Conservation (phyloP, 1,139 yeast genomes). For the Scheffersomyces cryptocercus region DNA sequence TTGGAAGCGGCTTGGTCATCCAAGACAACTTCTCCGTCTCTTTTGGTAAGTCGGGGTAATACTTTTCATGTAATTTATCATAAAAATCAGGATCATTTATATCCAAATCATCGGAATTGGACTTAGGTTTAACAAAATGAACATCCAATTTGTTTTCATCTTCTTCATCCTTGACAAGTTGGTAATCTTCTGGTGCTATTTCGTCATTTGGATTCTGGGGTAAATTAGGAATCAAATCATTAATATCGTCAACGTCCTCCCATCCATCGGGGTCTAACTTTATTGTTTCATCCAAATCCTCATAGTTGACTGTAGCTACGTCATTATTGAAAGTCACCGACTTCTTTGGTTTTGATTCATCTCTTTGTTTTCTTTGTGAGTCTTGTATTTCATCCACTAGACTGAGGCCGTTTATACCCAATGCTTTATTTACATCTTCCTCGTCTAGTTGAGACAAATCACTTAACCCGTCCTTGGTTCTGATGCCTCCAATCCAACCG, state of each 20-base stretch:
- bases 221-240: slow-evolving; percentile 26
- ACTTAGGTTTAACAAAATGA: slow-evolving; percentile 63
- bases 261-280: slow-evolving; percentile 37
- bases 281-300: slow-evolving; percentile 29
- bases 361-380: slow-evolving; percentile 1
- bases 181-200: slow-evolving; percentile 48
- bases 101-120: slow-evolving; percentile 45
- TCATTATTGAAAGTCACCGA: slow-evolving; percentile 40
- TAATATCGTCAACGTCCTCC: slow-evolving; percentile 42
- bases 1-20: slow-evolving; percentile 74
- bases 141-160: slow-evolving; percentile 43
- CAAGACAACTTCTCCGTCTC: slow-evolving; percentile 84
- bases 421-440: slow-evolving; percentile 40
- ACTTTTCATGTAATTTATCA: slow-evolving; percentile 77
- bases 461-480: slow-evolving; percentile 33
- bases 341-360: slow-evolving; percentile 17
- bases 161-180: slow-evolving; percentile 30
- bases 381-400: slow-evolving; percentile 11
- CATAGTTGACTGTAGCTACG: slow-evolving; percentile 43
- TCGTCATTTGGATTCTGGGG: slow-evolving; percentile 13
- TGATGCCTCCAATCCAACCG: slow-evolving; percentile 73
- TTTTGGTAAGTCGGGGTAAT: slow-evolving; percentile 84
- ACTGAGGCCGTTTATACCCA: slow-evolving; percentile 25
- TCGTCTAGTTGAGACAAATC: slow-evolving; percentile 38
- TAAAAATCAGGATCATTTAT: slow-evolving; percentile 76